phyloP scores from a whole-genome alignment of 257 asterid genomes.

The Orobanche coerulescens region DNA sequence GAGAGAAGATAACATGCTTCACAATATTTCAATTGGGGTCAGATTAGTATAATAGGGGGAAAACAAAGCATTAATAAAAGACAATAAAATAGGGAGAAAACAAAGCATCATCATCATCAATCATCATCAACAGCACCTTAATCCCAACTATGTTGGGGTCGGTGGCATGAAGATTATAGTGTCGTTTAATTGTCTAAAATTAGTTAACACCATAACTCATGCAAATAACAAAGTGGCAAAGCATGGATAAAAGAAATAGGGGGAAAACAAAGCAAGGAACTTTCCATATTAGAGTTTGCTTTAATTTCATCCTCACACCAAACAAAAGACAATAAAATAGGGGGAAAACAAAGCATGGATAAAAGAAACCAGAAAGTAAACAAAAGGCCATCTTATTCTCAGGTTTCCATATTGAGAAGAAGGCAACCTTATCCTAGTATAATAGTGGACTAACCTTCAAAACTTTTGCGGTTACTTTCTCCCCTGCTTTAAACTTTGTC shows the following conservation, averaged over 20 bases:
- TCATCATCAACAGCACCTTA: no score
- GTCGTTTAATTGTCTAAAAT: no score
- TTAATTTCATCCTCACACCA: not conserved
- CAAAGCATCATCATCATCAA: no score
- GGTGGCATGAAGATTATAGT: no score
- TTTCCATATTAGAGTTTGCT: not conserved
- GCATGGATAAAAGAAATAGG: no score
- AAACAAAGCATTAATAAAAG: no score
- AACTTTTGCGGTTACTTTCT: constrained; percentile 63
- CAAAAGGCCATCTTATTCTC: not conserved
- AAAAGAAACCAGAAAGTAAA: not conserved
- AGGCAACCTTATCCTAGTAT: not conserved
- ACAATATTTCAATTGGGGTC: not conserved
- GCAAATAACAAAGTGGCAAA: no score
- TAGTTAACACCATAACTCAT: no score
- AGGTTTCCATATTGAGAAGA: not conserved
- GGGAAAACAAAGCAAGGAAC: no score
- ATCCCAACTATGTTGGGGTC: no score
- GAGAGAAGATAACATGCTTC: not conserved
- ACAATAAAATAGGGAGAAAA: no score
- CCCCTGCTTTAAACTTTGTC: constrained; percentile 57
- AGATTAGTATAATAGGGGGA: not conserved
- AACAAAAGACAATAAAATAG: not conserved
- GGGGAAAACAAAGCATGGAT: not conserved
- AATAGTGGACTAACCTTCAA: constrained; percentile 56